Base-by-base conservation (phyloP, 108 stramenopile species). In the Fragilaria radians region DNA sequence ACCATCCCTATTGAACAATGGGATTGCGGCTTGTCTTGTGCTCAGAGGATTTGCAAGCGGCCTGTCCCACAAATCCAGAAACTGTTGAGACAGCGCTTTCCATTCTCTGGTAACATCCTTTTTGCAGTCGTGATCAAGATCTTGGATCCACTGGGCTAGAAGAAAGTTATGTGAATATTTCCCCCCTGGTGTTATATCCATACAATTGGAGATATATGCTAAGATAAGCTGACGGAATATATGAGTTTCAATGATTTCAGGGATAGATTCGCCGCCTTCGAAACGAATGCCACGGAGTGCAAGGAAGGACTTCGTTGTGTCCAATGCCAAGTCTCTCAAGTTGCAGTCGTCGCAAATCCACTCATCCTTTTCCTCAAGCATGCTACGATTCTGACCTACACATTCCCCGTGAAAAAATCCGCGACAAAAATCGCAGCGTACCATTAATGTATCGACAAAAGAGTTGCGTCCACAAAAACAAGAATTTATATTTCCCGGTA, bases 271-370 rank as follows among this genome's bases (percentile, higher is more conserved):
- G 2, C 32, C 14, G 36, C 7, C 36, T 42, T 42, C 14, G 36
- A 14, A 7, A 42, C 36, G 36, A 42, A 42, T 42, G 14, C 4
- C 34, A 23, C 51, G 54, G 7, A 31, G 54, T 19, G 54, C 62
- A 42, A 60, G 61, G 48, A 76, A 78, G 0, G 65, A 56, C 52
- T 66, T 69, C 21, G 74, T 71, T 34, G 78, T 66, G 4, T 73
- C 75, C 46, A 64, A 25, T 18, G 80, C 77, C 26, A 83, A 71
- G 29, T 50, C 63, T 42, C 71, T 72, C 65, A 91, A 72, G 4
- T 70, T 82, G 57, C 89, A 91, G n/a, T 78, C 83, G 54, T 95
- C 90, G 56, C 93, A 95, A 46, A 76, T 29, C 90, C 89, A 95
- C 36, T 42, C 11, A 7, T 42, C 14, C 14, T 14, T 7, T 18